Percentiles rank a stretch among this genome's conserved stretches.
Conservation (phyloP, 805 yeast genomes). For the Candida hispaniensis region DNA sequence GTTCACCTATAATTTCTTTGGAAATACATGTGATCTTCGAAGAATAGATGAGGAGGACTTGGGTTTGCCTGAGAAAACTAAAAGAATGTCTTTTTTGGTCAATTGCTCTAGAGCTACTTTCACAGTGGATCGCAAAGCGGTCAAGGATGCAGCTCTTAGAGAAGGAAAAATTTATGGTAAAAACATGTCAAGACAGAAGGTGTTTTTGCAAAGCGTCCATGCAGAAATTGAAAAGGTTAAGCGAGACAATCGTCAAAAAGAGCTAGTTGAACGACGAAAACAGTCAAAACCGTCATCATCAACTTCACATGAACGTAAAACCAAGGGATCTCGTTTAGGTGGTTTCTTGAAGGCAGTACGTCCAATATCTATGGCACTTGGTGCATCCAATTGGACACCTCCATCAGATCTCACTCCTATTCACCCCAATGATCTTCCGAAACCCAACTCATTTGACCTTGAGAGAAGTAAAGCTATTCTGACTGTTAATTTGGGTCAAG, state of each 20-base stretch:
- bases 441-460: neutral
- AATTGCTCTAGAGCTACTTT: constrained; percentile 26
- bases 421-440: constrained; percentile 8
- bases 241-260: constrained; percentile 42
- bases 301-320: constrained; percentile 16
- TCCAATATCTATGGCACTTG: constrained; percentile 32
- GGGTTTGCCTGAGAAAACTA: constrained; percentile 19
- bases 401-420: constrained; percentile 10
- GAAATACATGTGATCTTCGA: constrained; percentile 40
- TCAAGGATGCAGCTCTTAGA: constrained; percentile 34
- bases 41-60: constrained; percentile 22
- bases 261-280: constrained; percentile 24
- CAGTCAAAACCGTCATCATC: constrained; percentile 15
- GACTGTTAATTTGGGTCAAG: constrained; percentile 7
- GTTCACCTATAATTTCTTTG: constrained; percentile 50
- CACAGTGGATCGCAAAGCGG: constrained; percentile 24
- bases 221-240: constrained; percentile 43
- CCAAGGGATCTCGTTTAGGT: constrained; percentile 30
- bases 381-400: constrained; percentile 14
- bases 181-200: constrained; percentile 30
- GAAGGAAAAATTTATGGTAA: constrained; percentile 35
- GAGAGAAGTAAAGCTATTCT: constrained; percentile 12
- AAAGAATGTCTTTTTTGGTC: constrained; percentile 25
- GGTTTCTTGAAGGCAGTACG: constrained; percentile 33
- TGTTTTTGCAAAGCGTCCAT: constrained; percentile 38